Base-by-base conservation (phyloP, 768 basidiomycete species). In the Auriscalpium microsporum region DNA sequence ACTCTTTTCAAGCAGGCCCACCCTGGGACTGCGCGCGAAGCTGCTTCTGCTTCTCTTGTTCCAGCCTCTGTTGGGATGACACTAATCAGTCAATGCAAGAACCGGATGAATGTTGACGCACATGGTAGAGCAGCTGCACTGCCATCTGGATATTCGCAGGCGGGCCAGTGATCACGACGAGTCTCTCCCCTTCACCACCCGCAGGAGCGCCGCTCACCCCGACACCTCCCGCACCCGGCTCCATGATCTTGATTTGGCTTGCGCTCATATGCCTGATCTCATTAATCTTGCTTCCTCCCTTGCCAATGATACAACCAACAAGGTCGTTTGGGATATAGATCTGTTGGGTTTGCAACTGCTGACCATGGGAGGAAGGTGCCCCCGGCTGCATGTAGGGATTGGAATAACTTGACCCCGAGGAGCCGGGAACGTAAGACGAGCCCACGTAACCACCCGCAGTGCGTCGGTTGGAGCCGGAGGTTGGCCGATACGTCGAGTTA, bases 261-360 rank as follows among this genome's bases (percentile, higher is more conserved):
- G 87, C 87, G 60, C 91, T 94, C 82, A 92, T 88, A 61, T 92
- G 85, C 62, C 96, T 80, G 60, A 99, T 96, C 73, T 99, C 96
- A 65, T 98, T 98, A 75, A 99, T 99, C 73, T 98, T 99, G 68
- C 87, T 85, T 10, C 96, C 96, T 17, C 91, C 95, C 70, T 98
- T 98, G 45, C 96, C 96, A 63, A 99, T 99, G 72, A 99, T 93
- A 60, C 89, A 91, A 10, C 92, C 95, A 21, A 99, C 96, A 28
- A 98, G 79, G 65, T 96, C 92, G 67, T 97, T 97, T 8, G 96
- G 96, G 60, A 99, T 96, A 69, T 88, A 99, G 59, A 99, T 96
- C 69, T 97, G 93, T 67, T 99, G 96, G 4, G 93, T 96, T 70
- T 96, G 93, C 53, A 94, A 70, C 67, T 88, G 86, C 61, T 81